Conservation (phyloP, 495 filamentous ascomycete species). For the Penicillium malachiteum region DNA sequence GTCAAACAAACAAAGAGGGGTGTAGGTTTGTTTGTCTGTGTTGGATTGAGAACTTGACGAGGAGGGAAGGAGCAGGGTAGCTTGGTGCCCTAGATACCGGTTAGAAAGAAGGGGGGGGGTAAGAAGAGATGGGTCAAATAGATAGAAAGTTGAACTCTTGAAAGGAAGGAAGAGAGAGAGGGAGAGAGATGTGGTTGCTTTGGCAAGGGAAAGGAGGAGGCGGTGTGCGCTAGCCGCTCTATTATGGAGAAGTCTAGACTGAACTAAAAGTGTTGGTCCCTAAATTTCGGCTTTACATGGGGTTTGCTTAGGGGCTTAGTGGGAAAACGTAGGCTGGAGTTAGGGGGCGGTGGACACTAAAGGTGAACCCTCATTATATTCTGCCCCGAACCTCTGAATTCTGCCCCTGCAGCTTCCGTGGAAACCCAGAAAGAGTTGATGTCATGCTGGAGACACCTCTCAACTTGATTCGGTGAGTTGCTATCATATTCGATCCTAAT, state of each 20-base stretch:
- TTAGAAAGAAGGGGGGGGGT: slow-evolving; percentile 20
- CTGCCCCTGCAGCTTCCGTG: not conserved
- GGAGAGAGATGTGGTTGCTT: slow-evolving; percentile 18
- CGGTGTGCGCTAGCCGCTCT: slow-evolving; percentile 27
- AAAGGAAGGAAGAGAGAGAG: slow-evolving; percentile 20
- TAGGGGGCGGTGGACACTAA: not conserved
- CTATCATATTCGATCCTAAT: slow-evolving; percentile 10
- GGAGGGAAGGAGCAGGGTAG: slow-evolving; percentile 68
- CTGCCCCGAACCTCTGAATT: not conserved
- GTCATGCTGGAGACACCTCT: slow-evolving; percentile 23
- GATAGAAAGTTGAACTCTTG: slow-evolving; percentile 19
- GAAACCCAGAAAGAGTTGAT: slow-evolving; percentile 15
- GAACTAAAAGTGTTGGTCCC: not conserved
- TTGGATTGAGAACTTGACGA: slow-evolving; percentile 51
- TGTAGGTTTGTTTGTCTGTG: slow-evolving; percentile 31
- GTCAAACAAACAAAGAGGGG: slow-evolving; percentile 44
- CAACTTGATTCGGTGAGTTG: slow-evolving; percentile 12
- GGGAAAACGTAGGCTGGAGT: too few relatives aligned
- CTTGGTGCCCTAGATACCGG: slow-evolving; percentile 81
- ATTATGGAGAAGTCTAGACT: too few relatives aligned
- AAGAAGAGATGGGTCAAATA: slow-evolving; percentile 28
- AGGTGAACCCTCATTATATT: not conserved
- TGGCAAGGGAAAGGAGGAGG: slow-evolving; percentile 22
- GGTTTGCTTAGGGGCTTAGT: too few relatives aligned
- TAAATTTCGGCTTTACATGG: not conserved